Base-by-base conservation (phyloP, 495 filamentous ascomycete genomes). In the Glutinoglossum americanum region DNA sequence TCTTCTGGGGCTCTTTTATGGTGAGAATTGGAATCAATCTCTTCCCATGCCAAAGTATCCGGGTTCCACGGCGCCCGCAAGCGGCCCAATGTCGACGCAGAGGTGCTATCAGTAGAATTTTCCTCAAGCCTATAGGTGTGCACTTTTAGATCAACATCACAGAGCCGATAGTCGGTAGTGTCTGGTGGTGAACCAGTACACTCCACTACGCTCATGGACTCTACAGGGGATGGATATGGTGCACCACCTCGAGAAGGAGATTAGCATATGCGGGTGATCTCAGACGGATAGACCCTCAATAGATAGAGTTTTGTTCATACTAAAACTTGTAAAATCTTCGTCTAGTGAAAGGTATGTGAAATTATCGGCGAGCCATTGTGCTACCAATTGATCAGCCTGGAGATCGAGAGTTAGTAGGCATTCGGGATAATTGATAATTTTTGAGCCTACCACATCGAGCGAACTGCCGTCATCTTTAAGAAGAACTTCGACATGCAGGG, bases 121-220 rank as follows among this genome's bases (percentile, higher is more conserved):
- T 28, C 56, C 21, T 26, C 21, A 21, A 58, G 30, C 30, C 45
- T 37, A 23, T 58, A 58, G 1, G 56, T 27, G 25, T 58, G 56
- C 27, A 58, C 58, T 10, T 60, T 58, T 1, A 59, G 53, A 30
- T 64, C 54, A 27, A 60, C 55, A 32, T 62, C 60, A 33, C 47
- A 35, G 55, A 68, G 47, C 8, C 37, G 25, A 53, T 63, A 62
- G 53, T 53, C 62, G 17, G 30, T 49, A 1, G 54, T 32, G 4
- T 56, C 26, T 21, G 27, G 41, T 11, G 53, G 26, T 10, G 55
- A 28, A 6, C 60, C 60, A 15, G 62, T 63, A 54, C 61, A 65
- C 44, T 68, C 68, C 1, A 59, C 63, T 13, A 71, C 60, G 17
- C 63, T 61, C 17, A 71, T 60, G 26, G 51, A 58, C 15, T 61